phyloP scores from a whole-genome alignment of 2,329 filamentous ascomycete species.

The Metarhizium brunneum region DNA sequence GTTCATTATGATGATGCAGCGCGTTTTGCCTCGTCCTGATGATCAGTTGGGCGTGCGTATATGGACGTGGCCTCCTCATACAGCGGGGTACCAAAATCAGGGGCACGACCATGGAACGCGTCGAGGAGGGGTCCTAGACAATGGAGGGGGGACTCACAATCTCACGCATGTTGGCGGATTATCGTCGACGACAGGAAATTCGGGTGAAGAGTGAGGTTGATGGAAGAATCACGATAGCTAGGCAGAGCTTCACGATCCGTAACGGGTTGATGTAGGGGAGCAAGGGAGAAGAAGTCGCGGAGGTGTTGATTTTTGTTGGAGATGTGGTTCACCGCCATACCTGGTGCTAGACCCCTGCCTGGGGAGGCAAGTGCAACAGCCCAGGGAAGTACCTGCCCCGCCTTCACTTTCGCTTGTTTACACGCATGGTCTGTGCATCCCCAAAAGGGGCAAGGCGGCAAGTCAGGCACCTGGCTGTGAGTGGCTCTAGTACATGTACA shows the following conservation, averaged over 20 bases:
- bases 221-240: constrained; percentile 21
- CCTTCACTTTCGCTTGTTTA: constrained; percentile 26
- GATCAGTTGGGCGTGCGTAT: not conserved
- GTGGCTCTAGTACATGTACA: not conserved
- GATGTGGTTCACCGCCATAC: constrained; percentile 18
- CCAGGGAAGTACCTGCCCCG: constrained; percentile 12
- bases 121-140: constrained; percentile 16
- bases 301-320: constrained; percentile 18
- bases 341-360: constrained; percentile 7
- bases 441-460: constrained; percentile 18
- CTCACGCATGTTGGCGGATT: constrained; percentile 52
- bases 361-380: constrained; percentile 1
- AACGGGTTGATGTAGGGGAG: constrained; percentile 15
- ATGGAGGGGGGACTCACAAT: constrained; percentile 44
- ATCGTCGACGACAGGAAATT: constrained; percentile 15
- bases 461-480: constrained; percentile 1
- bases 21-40: not conserved
- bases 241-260: constrained; percentile 23
- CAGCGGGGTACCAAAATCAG: constrained; percentile 28
- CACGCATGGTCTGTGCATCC: constrained; percentile 18
- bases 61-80: constrained; percentile 5
- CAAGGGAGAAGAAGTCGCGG: constrained; percentile 13
- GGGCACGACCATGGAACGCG: constrained; percentile 29
- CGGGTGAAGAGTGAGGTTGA: constrained; percentile 8
- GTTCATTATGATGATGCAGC: constrained; percentile 15